A percentile compares a stretch with the other conserved stretches of the same genome.
Evolutionary conservation across 805 yeast genomes (phyloP).

Genomic region (Cyberlindnera galapagoensis): DNA sequence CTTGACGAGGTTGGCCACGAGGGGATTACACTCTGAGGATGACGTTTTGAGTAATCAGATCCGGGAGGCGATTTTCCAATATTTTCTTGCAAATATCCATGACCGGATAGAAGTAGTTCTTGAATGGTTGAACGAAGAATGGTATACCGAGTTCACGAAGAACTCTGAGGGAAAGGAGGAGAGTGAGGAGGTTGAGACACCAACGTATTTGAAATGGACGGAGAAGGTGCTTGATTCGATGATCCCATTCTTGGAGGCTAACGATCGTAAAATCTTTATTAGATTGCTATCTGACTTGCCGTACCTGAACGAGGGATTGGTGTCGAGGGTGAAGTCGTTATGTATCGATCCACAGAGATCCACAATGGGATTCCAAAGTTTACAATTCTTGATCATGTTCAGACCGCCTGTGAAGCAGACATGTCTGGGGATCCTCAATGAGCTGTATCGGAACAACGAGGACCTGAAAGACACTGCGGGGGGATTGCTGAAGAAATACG

Average conservation of each 20-base stretch:
- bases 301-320: conserved; percentile 52
- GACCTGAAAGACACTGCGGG: conserved; percentile 42
- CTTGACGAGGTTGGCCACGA: conserved; percentile 69
- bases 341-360: conserved; percentile 83
- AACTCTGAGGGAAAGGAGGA: conserved; percentile 22
- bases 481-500: conserved; percentile 42
- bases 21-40: conserved; percentile 54
- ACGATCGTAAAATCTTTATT: conserved; percentile 74
- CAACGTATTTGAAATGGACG: conserved; percentile 63
- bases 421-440: conserved; percentile 43
- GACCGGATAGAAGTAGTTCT: conserved; percentile 67
- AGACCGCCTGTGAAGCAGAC: conserved; percentile 71
- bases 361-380: conserved; percentile 72
- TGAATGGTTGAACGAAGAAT: conserved; percentile 95
- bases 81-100: conserved; percentile 68
- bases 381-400: conserved; percentile 80
- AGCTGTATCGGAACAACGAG: conserved; percentile 41
- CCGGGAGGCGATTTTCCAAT: conserved; percentile 64
- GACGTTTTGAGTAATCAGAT: conserved; percentile 51
- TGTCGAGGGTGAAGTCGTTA: conserved; percentile 60
- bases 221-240: conserved; percentile 66
- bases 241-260: conserved; percentile 77
- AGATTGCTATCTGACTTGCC: conserved; percentile 87
- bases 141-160: conserved; percentile 54
- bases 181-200: conserved; percentile 28